Evolutionary conservation across 257 asterid species (phyloP), one percentile per base, ranked within the genome.

Genomic region (Vinca minor): DNA sequence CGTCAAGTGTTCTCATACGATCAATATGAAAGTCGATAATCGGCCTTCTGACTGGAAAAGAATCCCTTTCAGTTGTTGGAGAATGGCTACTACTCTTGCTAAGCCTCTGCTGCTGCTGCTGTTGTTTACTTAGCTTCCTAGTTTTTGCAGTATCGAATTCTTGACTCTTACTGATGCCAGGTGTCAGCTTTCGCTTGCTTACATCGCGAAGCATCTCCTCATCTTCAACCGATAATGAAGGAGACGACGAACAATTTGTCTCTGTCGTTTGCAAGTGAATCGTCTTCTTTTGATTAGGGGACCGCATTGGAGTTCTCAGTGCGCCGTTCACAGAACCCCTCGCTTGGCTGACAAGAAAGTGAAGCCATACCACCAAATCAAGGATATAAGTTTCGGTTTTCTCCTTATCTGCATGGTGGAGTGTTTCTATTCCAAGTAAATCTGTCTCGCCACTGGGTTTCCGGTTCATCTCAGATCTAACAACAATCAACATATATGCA

Each of bases 91-190:
- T 88, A 73, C 98, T 91, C 81, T 88, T 91, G 32, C 84, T 85
- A 44, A 84, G 73, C 58, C 96, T 78, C 46, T 82, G 77, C 81
- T 87, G 86, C n/a, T n/a, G n/a, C n/a, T n/a, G n/a, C n/a, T n/a
- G n/a, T n/a, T n/a, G n/a, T n/a, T n/a, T n/a, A n/a, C n/a, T 73
- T 79, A 79, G 69, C 78, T 72, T 66, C 67, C 87, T 73, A n/a
- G 76, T 48, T 69, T 76, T 86, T 8, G 87, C 78, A 15, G 79
- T 82, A 18, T 71, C 74, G 28, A 91, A 88, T 74, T 91, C 98
- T 74, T 91, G 98, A 42, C 96, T 88, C 80, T 88, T 91, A 81
- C 98, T 91, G 62, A 83, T 88, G 8, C 95, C 98, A 0, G 95
- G 98, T 1, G 88, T 83, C 42, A 81, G 83, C 57, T 85, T 91